Evolutionary conservation across 768 basidiomycete genomes (phyloP), one percentile per base, ranked within the genome.

Genomic region (Clavaria fumosa): DNA sequence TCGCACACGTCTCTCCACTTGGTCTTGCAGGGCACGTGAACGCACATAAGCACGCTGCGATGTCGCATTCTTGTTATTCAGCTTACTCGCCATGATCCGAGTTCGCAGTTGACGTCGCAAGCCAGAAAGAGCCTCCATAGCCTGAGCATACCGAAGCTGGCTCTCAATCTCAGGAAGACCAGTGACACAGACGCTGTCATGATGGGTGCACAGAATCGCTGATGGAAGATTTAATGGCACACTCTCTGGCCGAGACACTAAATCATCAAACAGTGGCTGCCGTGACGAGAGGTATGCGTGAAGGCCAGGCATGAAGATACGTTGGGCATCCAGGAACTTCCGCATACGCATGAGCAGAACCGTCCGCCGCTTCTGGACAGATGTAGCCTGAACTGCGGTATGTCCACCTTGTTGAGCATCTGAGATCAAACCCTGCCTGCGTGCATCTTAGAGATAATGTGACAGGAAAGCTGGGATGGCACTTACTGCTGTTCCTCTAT

Each of bases 181-280:
- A 15, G 26, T 4, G 7, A 39, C 7, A 26, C 52, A 53, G 11
- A 41, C 28, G 7, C 7, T 7, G 2, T 20, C 14, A 4, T 33
- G 19, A 15, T 32, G n/a, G 0, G 20, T 18, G 5, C 14, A 1
- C 3, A 35, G 3, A 10, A 53, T 43, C 1, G 45, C 37, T 4
- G 52, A 53, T 1, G 54, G 52, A 4, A 54, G 43, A 17, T 44
- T 39, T 1, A 54, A 39, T 5, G 15, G 32, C 11, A 41, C 41
- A 4, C 23, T 17, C 20, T 54, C 51, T 2, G 50, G 46, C 5
- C 39, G 34, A 0, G 31, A 10, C 11, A 23, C 10, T 17, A 5
- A 14, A n/a, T 23, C 23, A 17, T 4, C 20, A 18, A 5, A 11
- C 5, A 11, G 10, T n/a, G 26, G 23, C 4, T 10, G 10, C 14